Conservation (phyloP, 208 protist species). For the Acanthamoeba healyi region DNA sequence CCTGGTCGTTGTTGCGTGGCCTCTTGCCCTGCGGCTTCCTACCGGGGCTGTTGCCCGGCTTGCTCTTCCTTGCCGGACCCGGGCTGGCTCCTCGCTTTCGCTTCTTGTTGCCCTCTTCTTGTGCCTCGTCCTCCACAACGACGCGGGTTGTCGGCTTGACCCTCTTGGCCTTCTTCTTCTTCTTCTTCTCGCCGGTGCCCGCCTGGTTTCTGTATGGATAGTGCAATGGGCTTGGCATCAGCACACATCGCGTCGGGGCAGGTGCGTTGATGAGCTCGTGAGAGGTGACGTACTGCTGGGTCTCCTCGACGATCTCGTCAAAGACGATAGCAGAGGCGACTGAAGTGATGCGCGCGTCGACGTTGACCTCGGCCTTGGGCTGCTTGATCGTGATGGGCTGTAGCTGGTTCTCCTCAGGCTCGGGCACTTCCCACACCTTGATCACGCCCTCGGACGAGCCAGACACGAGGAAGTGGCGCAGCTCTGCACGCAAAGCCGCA, state of each 20-base stretch:
- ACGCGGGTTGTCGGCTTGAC: background rate
- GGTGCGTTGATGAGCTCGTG: no score
- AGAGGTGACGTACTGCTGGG: background rate
- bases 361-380: slow-evolving; percentile 46
- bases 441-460: slow-evolving; percentile 32
- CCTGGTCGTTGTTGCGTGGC: background rate
- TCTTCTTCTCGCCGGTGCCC: background rate
- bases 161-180: background rate
- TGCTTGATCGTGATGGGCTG: background rate
- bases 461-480: slow-evolving; percentile 41
- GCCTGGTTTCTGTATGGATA: background rate
- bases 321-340: slow-evolving; percentile 8
- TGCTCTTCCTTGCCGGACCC: background rate
- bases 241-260: no score
- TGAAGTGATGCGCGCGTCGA: slow-evolving; percentile 36
- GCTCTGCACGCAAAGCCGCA: background rate
- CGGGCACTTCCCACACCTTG: slow-evolving; percentile 52
- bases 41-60: background rate
- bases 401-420: background rate
- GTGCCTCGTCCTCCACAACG: background rate
- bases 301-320: background rate
- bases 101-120: background rate
- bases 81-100: slow-evolving; percentile 26
- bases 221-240: no score
- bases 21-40: slow-evolving; percentile 18